Evolutionary conservation across 2,329 filamentous ascomycete genomes (phyloP).

Genomic region (Penicillium italicum): DNA sequence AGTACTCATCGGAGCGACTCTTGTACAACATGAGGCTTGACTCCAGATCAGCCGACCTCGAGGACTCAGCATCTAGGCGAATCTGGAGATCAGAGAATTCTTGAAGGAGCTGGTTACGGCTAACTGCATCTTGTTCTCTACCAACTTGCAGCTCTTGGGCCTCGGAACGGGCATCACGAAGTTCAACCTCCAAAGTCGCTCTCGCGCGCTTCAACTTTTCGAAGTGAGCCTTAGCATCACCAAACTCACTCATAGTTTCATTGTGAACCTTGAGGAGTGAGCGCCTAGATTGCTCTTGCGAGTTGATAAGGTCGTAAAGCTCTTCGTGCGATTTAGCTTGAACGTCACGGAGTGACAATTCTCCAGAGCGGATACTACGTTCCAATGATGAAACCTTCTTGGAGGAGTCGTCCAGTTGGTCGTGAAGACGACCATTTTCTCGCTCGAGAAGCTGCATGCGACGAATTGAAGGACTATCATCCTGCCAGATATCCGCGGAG

Average conservation of each 20-base stretch:
- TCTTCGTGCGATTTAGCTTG: slow-evolving; percentile 94
- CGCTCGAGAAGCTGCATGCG: slow-evolving; percentile 89
- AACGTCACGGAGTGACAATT: slow-evolving; percentile 83
- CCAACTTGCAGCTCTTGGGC: slow-evolving; percentile 73
- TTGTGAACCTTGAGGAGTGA: slow-evolving; percentile 81
- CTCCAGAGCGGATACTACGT: slow-evolving; percentile 78
- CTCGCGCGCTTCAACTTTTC: slow-evolving; percentile 83
- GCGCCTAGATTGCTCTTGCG: slow-evolving; percentile 83
- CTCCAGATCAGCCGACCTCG: slow-evolving; percentile 76
- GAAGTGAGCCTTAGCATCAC: slow-evolving; percentile 80
- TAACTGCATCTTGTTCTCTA: slow-evolving; percentile 82
- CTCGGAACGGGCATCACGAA: slow-evolving; percentile 79
- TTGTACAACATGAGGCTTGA: slow-evolving; percentile 88
- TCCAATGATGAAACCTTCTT: slow-evolving; percentile 90
- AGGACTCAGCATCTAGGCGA: slow-evolving; percentile 81
- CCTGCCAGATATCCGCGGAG: slow-evolving; percentile 58
- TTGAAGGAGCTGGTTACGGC: slow-evolving; percentile 80
- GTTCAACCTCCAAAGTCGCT: slow-evolving; percentile 74
- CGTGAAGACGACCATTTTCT: slow-evolving; percentile 85
- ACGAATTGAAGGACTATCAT: slow-evolving; percentile 73
- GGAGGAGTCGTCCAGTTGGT: slow-evolving; percentile 88
- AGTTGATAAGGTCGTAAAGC: slow-evolving; percentile 85
- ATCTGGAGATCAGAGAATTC: slow-evolving; percentile 95
- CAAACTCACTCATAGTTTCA: slow-evolving; percentile 76
- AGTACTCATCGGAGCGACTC: slow-evolving; percentile 89